Evolutionary conservation across 2,329 filamentous ascomycete species (phyloP), one percentile per base, ranked within the genome.

Genomic region (Reticulascus tulasneorum): DNA sequence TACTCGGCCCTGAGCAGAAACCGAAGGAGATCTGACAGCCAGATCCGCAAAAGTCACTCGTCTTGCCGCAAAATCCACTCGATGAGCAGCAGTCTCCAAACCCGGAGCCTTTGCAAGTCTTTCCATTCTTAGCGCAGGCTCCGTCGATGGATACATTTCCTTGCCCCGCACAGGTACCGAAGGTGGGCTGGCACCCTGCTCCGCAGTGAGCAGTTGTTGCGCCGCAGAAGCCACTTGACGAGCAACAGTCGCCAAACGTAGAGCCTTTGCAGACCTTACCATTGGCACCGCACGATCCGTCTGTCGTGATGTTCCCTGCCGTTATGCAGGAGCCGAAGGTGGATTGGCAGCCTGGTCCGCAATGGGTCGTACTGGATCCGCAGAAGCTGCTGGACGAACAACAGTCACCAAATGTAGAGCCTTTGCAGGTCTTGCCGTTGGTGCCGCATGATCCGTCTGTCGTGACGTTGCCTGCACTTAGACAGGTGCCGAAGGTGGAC

Each of bases 41-140:
- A 9, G 34, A 30, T 8, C 35, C 34, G 33, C 48, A 50, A 38
- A 48, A 46, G 19, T 48, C 41, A 18, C 32, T 9, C 6, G 38
- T 34, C 9, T 28, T 37, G 15, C 39, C 43, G 20, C 47, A 49
- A 19, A 33, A 49, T 26, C 46, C 46, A 12, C 26, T 41, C 35
- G 25, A 37, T 6, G 38, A 41, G 12, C 38, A 33, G 29, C 17
- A 33, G 23, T 27, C 23, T 12, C 29, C 35, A 16, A 21, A 18
- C 13, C 3, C 30, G 12, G 35, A 28, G 6, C 35, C 35, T 30
- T 26, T 38, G 22, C 29, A 28, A 11, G 16, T 38, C 23, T 33
- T 28, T 12, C 29, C 29, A 21, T 38, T 38, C 18, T 23, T 34
- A 3, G 16, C 35, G 19, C 35, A 38, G 12, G 16, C 19, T n/a